Percentiles rank a stretch among this genome's conserved stretches.
These are phyloP conservation scores for Cryptomeria japonica DNA, from an alignment of 75 land plant species.

Conservation along the genomic window DNA sequence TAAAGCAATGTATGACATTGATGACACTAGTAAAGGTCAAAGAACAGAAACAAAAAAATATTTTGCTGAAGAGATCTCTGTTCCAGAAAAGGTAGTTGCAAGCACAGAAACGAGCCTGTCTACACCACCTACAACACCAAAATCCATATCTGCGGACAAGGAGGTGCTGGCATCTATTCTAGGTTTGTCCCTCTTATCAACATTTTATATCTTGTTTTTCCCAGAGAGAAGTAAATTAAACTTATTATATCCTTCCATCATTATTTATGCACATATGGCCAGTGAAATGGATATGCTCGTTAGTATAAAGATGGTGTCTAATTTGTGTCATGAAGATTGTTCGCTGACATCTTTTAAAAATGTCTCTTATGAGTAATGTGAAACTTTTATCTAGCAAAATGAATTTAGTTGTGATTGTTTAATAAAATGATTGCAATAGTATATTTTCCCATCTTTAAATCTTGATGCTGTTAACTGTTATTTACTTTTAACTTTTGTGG, in stretches of 20 bases:
- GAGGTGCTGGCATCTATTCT: constrained; percentile 35
- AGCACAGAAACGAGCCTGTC: not conserved
- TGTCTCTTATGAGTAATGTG: not conserved
- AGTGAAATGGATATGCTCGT: not conserved
- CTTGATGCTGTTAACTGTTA: too few relatives aligned
- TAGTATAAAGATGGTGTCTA: not conserved
- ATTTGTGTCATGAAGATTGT: not conserved
- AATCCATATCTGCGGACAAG: constrained; percentile 7
- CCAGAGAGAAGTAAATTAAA: not conserved
- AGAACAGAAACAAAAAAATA: not conserved
- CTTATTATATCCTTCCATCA: not conserved
- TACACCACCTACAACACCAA: constrained; percentile 4
- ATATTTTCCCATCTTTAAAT: too few relatives aligned
- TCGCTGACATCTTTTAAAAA: not conserved
- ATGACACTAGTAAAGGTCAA: not conserved
- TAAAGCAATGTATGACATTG: not conserved
- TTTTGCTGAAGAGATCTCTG: not conserved
- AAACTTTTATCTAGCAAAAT: not conserved
- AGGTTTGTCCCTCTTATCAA: constrained; percentile 21
- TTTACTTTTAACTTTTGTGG: too few relatives aligned
- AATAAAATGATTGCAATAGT: not conserved
- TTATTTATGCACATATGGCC: not conserved
- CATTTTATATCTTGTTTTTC: not conserved
- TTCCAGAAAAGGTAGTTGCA: not conserved
- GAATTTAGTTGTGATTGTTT: not conserved